Base-by-base conservation (phyloP, 2,329 filamentous ascomycete genomes). In the Neodidymelliopsis sp. region DNA sequence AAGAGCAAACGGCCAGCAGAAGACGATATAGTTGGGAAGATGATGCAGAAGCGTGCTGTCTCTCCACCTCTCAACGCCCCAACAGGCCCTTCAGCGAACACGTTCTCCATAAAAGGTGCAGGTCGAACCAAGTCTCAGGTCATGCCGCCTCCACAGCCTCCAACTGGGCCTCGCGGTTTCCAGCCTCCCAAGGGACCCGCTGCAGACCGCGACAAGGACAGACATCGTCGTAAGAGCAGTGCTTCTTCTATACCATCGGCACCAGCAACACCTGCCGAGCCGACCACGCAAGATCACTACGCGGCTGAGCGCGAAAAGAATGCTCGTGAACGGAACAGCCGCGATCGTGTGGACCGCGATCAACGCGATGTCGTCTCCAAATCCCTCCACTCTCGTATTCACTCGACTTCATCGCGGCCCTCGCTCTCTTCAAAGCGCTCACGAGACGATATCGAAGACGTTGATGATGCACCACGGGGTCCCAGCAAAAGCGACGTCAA, bases 251-350 rank as follows among this genome's bases (percentile, higher is more conserved):
- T 51, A 2, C 36, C 45, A 9, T 54, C 49, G 25, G 39, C 37
- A 6, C 51, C 62, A 10, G 46, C 53, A 11, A 56, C 58, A 4
- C 54, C 68, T 4, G 49, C 52, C 10, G 58, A 59, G 4, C 45
- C 59, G 9, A 53, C 58, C 1, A 35, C 56, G 10, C 62, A 65
- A 46, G 84, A 88, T 56, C 79, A 83, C n/a, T 86, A 89, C 69
- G 86, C 87, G 1, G 76, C 86, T 0, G 87, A 90, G 70, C 83
- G 87, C 16, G 86, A 89, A 65, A 62, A 56, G 15, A 69, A 72
- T n/a, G 63, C 63, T 11, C 58, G 66, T 2, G 67, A 69, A 41
- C 60, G 68, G 13, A 63, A 67, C 12, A 59, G 59, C 20, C 53
- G 62, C 6, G 67, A 67, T 16, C 65, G 67, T 18, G 59, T 59